Evolutionary conservation across 345 rosid species (phyloP).

Genomic region (Psidium friedrichsthalianum): DNA sequence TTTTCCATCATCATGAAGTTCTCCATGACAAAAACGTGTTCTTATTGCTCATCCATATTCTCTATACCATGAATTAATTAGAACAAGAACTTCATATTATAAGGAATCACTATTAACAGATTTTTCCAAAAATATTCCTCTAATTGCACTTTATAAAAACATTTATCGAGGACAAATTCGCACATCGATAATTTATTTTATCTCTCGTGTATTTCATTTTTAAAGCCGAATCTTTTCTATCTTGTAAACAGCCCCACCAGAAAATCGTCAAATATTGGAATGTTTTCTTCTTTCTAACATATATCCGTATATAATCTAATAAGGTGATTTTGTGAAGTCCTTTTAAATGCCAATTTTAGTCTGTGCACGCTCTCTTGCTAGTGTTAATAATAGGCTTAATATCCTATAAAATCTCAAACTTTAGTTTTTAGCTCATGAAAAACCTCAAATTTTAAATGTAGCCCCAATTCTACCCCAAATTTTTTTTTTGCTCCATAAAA

Average conservation of each 20-base stretch:
- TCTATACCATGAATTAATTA: background rate
- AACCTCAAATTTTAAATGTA: too few species aligned
- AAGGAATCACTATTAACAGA: background rate
- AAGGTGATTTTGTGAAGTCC: background rate
- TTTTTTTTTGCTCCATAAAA: too few species aligned
- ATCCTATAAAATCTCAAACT: too few species aligned
- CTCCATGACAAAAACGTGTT: too few species aligned
- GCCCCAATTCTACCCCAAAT: too few species aligned
- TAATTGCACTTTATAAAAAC: background rate
- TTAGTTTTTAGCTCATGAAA: too few species aligned
- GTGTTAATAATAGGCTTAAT: too few species aligned
- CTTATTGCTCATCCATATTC: background rate
- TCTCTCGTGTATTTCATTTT: background rate
- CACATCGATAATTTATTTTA: background rate
- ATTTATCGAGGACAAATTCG: background rate
- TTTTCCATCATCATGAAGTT: too few species aligned
- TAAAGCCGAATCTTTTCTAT: background rate
- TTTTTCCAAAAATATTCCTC: background rate
- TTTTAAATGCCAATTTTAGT: background rate
- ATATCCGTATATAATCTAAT: background rate
- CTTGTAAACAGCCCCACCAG: background rate
- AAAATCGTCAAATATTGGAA: background rate
- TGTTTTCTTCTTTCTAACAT: background rate
- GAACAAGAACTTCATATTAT: background rate
- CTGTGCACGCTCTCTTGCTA: background rate